A percentile compares a stretch with the other conserved stretches of the same genome.
Evolutionary conservation across 495 filamentous ascomycete genomes (phyloP).

Genomic region (Corynascus novoguineensis): DNA sequence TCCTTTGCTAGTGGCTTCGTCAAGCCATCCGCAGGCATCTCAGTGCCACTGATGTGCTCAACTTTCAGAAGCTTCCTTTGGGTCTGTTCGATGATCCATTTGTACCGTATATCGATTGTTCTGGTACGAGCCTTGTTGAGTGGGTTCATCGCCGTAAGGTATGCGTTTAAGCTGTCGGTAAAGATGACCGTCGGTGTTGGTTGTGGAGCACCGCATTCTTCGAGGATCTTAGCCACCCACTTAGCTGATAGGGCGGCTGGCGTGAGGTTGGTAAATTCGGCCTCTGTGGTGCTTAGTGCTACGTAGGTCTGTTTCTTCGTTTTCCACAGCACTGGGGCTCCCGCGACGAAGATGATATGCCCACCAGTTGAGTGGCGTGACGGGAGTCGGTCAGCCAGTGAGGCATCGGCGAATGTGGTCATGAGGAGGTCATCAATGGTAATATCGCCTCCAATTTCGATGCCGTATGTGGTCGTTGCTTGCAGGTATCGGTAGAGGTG

Average conservation of each 20-base stretch:
- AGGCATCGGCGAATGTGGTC: neutral
- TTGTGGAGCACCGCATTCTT: neutral
- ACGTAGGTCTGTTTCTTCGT: slow-evolving; percentile 6
- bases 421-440: neutral
- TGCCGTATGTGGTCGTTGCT: neutral
- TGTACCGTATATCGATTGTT: neutral
- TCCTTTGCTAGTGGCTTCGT: neutral
- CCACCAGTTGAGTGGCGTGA: neutral
- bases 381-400: neutral
- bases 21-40: neutral
- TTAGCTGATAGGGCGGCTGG: neutral
- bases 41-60: neutral
- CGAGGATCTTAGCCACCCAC: neutral
- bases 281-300: neutral
- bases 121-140: neutral
- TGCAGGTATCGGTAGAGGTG: neutral
- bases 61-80: neutral
- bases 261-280: neutral
- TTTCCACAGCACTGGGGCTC: neutral
- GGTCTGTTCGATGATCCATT: neutral
- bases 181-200: neutral
- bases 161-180: neutral
- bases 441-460: neutral
- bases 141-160: neutral
- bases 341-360: neutral